Base-by-base conservation (phyloP, 225 moss, liverwort and hornwort species). In the Lunularia cruciata region DNA sequence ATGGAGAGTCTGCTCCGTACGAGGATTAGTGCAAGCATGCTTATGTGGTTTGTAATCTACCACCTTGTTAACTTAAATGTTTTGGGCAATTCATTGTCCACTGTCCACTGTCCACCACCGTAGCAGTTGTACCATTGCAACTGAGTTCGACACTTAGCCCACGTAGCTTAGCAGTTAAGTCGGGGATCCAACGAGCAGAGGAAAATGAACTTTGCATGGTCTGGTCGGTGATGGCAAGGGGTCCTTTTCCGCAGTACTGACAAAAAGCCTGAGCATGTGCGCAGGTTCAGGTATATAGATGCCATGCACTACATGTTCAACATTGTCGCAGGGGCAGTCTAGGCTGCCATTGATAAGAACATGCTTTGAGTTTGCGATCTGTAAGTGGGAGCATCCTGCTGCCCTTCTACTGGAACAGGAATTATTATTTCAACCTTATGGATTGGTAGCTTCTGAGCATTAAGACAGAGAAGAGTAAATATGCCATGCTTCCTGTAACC, bases 231-330 rank as follows among this genome's bases (percentile, higher is more conserved):
- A 62, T 75, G 75, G 60, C 38, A 48, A 69, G 60, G 31, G 73
- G 46, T 70, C 79, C 77, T 82, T 80, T 89, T 85, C 85, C 86
- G 87, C 87, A 75, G 90, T 90, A 91, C 93, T 98, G 93, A 91
- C 95, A 84, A 86, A 82, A 85, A 89, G 69, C 89, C 89, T 95
- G 94, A 95, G 94, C 94, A 88, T 95, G 94, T 95, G 94, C 94
- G 94, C 94, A 95, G 94, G 94, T 91, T 91, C 94, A 95, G 94
- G 91, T 95, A 89, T 95, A 91, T 95, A 95, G 91, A 88, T 95
- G 94, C 87, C 86, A 89, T 95, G 87, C 86, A 78, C 90, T 88
- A 79, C 90, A 81, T 84, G 79, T 94, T 89, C 94, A 86, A 89
- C 89, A 85, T 85, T 76, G 65, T 73, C 87, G 89, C 89, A 91